Base-by-base conservation (phyloP, 345 rosid species). In the sweet orange (Citrus sinensis) region DNA sequence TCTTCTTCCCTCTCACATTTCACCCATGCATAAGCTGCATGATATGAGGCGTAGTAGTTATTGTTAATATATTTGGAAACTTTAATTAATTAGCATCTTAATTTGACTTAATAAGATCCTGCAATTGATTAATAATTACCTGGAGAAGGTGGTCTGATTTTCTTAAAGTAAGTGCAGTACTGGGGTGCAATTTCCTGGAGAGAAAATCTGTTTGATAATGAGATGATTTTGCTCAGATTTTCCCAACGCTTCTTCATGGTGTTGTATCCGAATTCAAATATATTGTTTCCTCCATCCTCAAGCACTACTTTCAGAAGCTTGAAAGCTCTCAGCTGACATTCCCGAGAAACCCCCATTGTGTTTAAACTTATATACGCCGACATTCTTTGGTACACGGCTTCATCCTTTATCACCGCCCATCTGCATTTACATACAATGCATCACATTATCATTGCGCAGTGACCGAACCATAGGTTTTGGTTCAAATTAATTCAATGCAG, bases 21-120 rank as follows among this genome's bases (percentile, higher is more conserved):
- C 78, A 90, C 6, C 95, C 95, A 91, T 6, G 87, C 95, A 75
- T 88, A 94, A 79, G 95, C 95, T 92, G 87, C 75, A 73, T 56
- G 22, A 17, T 17, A 54, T 17, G 58, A 0, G 3, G 0, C 17
- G 22, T 17, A 3, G 5, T 46, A 46, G 10, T 0, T 11, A 46
- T 46, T 13, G 51, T 46, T 13, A 13, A 13, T 46, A 0, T 13
- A 46, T 13, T 46, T 46, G 51, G 51, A 46, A 46, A 46, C 17
- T 46, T 46, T 46, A 46, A 13, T 42, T 42, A 42, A 0, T 42
- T 42, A 11, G 14, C 49, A 2, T 42, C 11, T 42, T 42, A 42
- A 42, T 42, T 42, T 42, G 49, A 42, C 13, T 42, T 11, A 10
- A 11, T 3, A 42, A 42, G 49, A 42, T 42, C 4, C 49, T 42